phyloP scores from a whole-genome alignment of 2,329 filamentous ascomycete species.

The Fusarium tricinctum region DNA sequence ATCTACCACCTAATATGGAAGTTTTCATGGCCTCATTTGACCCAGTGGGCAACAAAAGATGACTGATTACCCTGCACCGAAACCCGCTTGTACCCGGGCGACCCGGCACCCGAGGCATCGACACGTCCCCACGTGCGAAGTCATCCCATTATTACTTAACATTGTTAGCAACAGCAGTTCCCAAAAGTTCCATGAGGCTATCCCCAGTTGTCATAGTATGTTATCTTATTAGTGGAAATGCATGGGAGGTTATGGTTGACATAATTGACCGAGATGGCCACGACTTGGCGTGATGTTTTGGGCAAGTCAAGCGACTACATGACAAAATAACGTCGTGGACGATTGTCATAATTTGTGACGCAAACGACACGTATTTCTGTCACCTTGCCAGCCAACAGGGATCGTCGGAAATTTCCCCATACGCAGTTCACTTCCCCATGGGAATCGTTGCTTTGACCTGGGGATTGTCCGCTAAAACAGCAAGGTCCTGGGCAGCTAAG shows the following conservation, averaged over 20 bases:
- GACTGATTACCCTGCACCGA: neutral
- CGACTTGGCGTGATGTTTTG: slow-evolving; percentile 11
- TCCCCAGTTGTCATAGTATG: slow-evolving; percentile 6
- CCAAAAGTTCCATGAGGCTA: slow-evolving; percentile 19
- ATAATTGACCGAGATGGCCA: slow-evolving; percentile 32
- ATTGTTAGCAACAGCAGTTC: neutral
- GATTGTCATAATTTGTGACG: too few relatives aligned
- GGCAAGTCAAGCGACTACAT: accelerated
- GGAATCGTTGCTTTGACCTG: slow-evolving; percentile 29
- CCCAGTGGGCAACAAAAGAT: neutral
- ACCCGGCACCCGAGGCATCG: slow-evolving; percentile 22
- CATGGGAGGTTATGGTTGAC: slow-evolving; percentile 7
- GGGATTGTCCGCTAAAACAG: slow-evolving; percentile 17
- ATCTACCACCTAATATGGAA: too few relatives aligned
- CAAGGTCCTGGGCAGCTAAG: slow-evolving; percentile 18
- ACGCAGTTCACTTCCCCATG: slow-evolving; percentile 27
- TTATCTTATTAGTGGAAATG: neutral
- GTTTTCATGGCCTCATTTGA: neutral
- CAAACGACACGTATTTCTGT: neutral
- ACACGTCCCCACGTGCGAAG: neutral
- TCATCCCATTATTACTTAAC: slow-evolving; percentile 24
- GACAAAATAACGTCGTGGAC: slow-evolving; percentile 5
- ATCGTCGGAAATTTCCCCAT: slow-evolving; percentile 28
- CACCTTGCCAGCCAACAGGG: neutral
- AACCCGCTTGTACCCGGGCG: slow-evolving; percentile 12